phyloP scores from a whole-genome alignment of 2,329 filamentous ascomycete species.

The Botrytis cinerea region DNA sequence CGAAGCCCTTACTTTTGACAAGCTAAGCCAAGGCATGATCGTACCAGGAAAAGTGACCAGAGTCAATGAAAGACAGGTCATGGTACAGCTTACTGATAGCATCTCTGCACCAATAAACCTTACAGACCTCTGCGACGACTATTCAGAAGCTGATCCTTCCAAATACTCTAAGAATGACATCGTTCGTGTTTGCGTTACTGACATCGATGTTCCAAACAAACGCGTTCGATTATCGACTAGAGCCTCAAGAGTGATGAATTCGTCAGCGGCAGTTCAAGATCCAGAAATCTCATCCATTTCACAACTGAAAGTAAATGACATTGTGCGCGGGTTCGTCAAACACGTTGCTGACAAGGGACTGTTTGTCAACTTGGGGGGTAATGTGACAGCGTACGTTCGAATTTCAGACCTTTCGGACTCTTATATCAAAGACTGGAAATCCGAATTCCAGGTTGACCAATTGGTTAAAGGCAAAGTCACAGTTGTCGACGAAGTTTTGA shows the following conservation, averaged over 20 bases:
- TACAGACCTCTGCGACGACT: constrained; percentile 85
- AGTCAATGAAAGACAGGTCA: constrained; percentile 76
- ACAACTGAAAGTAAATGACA: constrained; percentile 74
- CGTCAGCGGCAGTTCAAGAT: constrained; percentile 77
- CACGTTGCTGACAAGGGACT: constrained; percentile 86
- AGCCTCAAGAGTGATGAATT: constrained; percentile 86
- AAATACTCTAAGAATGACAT: constrained; percentile 82
- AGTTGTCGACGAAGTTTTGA: constrained; percentile 65
- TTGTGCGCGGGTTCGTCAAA: constrained; percentile 90
- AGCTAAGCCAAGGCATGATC: constrained; percentile 76
- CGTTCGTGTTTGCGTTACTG: constrained; percentile 80
- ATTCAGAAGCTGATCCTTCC: constrained; percentile 73
- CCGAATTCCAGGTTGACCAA: constrained; percentile 82
- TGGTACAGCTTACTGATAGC: constrained; percentile 80
- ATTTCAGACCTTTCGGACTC: constrained; percentile 87
- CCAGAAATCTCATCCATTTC: constrained; percentile 70
- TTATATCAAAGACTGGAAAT: constrained; percentile 95
- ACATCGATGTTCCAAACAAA: constrained; percentile 82
- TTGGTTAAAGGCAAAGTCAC: constrained; percentile 86
- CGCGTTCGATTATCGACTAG: constrained; percentile 77
- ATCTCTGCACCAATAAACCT: constrained; percentile 80
- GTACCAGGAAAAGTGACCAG: constrained; percentile 83
- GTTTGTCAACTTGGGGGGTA: constrained; percentile 80
- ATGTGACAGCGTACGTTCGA: constrained; percentile 78
- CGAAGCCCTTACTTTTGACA: constrained; percentile 64